Percentiles rank a stretch among this genome's conserved stretches.
phyloP scores from a whole-genome alignment of 1,284 basidiomycete genomes.

The Inonotus hispidus region DNA sequence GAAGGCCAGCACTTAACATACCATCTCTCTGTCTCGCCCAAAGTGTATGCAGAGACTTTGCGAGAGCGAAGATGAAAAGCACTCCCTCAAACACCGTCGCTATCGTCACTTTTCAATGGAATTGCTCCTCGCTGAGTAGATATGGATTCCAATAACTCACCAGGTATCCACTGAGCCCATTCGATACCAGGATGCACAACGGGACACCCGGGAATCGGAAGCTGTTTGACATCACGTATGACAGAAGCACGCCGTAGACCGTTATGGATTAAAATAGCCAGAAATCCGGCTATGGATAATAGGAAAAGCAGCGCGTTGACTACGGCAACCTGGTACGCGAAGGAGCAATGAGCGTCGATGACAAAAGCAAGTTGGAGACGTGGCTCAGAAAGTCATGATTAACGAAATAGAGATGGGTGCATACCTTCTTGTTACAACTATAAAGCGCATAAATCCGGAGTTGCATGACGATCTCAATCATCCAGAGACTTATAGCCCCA shows the following conservation, averaged over 20 bases:
- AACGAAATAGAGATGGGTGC: neutral
- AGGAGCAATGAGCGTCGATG: neutral
- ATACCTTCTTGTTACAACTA: conserved; percentile 32
- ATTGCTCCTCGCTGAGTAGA: conserved; percentile 25
- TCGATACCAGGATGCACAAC: conserved; percentile 38
- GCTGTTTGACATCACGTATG: conserved; percentile 30
- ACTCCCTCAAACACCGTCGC: conserved; percentile 24
- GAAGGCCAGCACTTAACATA: neutral
- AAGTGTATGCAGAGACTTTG: conserved; percentile 28
- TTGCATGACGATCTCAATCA: conserved; percentile 39
- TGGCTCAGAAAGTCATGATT: too few relatives aligned
- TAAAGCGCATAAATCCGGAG: conserved; percentile 36
- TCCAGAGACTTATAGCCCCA: conserved; percentile 37
- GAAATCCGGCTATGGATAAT: conserved; percentile 33
- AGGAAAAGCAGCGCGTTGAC: conserved; percentile 35
- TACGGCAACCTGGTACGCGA: conserved; percentile 25
- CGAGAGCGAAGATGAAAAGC: conserved; percentile 36
- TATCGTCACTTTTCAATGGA: too few relatives aligned
- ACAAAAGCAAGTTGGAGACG: neutral
- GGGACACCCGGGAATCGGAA: conserved; percentile 40
- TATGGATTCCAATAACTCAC: conserved; percentile 13
- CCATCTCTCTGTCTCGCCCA: conserved; percentile 12
- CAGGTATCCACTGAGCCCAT: conserved; percentile 40
- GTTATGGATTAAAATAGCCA: conserved; percentile 35
- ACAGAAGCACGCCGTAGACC: conserved; percentile 28